These are phyloP conservation scores for Alnus glutinosa DNA, from an alignment of 306 rosid genomes.

Conservation along the genomic window DNA sequence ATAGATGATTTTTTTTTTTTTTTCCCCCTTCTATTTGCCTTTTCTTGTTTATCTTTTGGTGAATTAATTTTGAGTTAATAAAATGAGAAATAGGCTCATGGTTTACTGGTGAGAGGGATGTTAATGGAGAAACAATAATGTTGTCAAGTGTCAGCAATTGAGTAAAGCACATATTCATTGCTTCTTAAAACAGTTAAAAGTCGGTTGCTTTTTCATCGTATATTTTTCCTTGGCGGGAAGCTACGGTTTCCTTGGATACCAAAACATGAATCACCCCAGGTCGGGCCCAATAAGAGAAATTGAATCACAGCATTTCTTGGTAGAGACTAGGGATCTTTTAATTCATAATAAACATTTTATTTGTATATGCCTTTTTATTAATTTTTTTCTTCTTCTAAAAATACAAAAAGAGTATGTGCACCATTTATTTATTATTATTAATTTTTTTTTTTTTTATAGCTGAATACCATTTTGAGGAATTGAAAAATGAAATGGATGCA, in stretches of 20 bases:
- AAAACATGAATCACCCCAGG: not conserved
- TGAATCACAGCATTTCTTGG: too few species aligned
- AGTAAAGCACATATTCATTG: constrained; percentile 65
- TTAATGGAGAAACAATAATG: not conserved
- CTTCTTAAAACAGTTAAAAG: constrained; percentile 30
- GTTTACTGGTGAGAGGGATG: not conserved
- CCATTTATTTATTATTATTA: too few species aligned
- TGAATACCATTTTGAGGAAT: too few species aligned
- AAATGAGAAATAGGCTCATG: not conserved
- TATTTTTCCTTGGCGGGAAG: constrained; percentile 33
- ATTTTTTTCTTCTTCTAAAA: not conserved
- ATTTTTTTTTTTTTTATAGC: too few species aligned
- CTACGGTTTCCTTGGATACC: constrained; percentile 13
- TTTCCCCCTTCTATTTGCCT: not conserved
- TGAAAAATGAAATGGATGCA: too few species aligned
- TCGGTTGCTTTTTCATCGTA: constrained; percentile 4
- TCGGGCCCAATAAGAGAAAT: not conserved
- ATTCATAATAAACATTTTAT: not conserved
- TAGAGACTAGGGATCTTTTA: not conserved
- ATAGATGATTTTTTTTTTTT: constrained; percentile 28
- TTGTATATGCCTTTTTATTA: not conserved
- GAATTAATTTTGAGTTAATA: not conserved
- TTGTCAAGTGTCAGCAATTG: constrained; percentile 8
- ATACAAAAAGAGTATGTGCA: too few species aligned
- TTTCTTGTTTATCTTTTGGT: not conserved